Percentiles rank a stretch among this genome's conserved stretches.
phyloP scores from a whole-genome alignment of 129 eudicot genomes.

The Chrysanthemum makinoi region DNA sequence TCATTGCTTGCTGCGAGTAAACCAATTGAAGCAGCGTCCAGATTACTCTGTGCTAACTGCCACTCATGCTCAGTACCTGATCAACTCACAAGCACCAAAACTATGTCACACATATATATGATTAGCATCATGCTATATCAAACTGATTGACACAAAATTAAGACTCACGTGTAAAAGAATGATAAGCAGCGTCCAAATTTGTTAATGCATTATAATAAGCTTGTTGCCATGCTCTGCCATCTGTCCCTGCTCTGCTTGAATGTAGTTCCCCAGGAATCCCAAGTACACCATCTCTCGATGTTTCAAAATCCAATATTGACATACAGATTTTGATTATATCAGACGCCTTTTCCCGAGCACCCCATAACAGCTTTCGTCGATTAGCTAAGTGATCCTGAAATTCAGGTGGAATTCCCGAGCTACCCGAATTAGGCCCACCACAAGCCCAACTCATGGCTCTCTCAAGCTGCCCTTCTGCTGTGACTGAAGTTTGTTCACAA shows the following conservation, averaged over 20 bases:
- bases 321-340: constrained; percentile 70
- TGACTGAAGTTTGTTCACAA: constrained; percentile 74
- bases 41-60: constrained; percentile 72
- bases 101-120: constrained; percentile 6
- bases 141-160: constrained; percentile 13
- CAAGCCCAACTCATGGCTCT: constrained; percentile 99
- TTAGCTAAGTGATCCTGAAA: constrained; percentile 80
- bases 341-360: constrained; percentile 71
- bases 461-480: constrained; percentile 99
- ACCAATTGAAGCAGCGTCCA: constrained; percentile 92
- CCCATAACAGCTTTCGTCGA: constrained; percentile 62
- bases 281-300: constrained; percentile 86
- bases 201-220: constrained; percentile 62
- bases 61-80: constrained; percentile 93
- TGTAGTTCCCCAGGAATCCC: constrained; percentile 42
- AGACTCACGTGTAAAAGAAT: constrained; percentile 77
- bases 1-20: constrained; percentile 76
- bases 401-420: constrained; percentile 84
- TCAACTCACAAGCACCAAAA: constrained; percentile 19
- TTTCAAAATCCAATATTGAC: constrained; percentile 91
- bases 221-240: constrained; percentile 93
- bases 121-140: not conserved
- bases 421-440: constrained; percentile 80
- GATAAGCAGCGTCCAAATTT: constrained; percentile 80
- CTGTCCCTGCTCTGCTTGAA: constrained; percentile 49